phyloP scores from a whole-genome alignment of 1,284 basidiomycete species.

The Kwoniella shivajii region DNA sequence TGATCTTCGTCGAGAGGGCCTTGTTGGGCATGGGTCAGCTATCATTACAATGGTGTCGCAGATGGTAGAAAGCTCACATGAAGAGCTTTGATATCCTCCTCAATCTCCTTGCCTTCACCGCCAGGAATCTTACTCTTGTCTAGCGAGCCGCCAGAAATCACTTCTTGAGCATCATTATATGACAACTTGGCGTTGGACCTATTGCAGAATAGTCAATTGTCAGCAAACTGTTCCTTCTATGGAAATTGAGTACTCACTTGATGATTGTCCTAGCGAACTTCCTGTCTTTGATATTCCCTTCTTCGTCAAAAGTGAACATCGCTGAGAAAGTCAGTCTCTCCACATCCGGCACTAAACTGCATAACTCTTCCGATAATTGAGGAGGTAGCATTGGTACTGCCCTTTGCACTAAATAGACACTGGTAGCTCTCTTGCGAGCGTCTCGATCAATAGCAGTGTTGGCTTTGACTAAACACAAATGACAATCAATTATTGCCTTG shows the following conservation, averaged over 20 bases:
- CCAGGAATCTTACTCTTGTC: constrained; percentile 60
- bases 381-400: constrained; percentile 96
- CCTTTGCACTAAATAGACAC: constrained; percentile 93
- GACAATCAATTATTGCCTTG: constrained; percentile 1
- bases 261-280: constrained; percentile 94
- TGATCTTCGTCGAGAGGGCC: constrained; percentile 71
- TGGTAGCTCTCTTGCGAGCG: constrained; percentile 93
- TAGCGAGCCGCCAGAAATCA: constrained; percentile 74
- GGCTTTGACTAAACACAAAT: constrained; percentile 66
- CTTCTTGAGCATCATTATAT: constrained; percentile 76
- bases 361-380: constrained; percentile 83
- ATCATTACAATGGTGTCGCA: no score
- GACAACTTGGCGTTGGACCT: constrained; percentile 85
- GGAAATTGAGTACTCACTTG: constrained; percentile 61
- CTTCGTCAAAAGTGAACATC: constrained; percentile 81
- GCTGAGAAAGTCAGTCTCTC: constrained; percentile 89
- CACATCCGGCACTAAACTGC: constrained; percentile 81
- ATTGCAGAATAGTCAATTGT: constrained; percentile 7
- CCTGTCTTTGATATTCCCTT: constrained; percentile 79
- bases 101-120: constrained; percentile 63
- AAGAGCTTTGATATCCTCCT: constrained; percentile 73
- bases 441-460: constrained; percentile 97
- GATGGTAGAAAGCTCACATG: constrained; percentile 51
- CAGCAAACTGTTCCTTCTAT: not conserved
- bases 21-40: no score